A percentile compares a stretch with the other conserved stretches of the same genome.
Evolutionary conservation across 1,284 basidiomycete genomes (phyloP).

Genomic region (Microbotryum scabiosae): DNA sequence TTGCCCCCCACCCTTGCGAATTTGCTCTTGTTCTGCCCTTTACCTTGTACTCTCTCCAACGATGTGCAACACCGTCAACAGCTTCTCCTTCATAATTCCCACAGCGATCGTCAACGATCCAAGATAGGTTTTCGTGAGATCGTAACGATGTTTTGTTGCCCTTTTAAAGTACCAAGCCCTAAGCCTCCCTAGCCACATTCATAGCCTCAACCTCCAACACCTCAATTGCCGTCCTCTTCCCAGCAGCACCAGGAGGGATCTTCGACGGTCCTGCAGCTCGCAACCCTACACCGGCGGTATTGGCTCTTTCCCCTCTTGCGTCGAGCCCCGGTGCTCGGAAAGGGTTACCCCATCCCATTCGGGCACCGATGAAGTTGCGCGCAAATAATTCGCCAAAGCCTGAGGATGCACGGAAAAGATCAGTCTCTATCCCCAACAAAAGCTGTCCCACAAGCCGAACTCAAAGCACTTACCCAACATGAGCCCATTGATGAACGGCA

Average conservation of each 20-base stretch:
- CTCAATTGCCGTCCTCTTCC: conserved; percentile 29
- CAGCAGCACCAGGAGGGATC: conserved; percentile 22
- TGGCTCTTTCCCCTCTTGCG: conserved; percentile 5
- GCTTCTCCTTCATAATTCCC: no score
- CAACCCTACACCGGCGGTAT: conserved; percentile 28
- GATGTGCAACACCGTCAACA: no score
- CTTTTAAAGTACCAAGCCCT: no score
- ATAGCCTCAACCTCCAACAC: conserved; percentile 16
- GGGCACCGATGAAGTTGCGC: conserved; percentile 66
- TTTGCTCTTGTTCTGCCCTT: no score
- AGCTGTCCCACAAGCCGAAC: neutral
- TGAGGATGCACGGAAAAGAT: no score
- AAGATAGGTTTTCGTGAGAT: no score
- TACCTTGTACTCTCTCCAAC: no score
- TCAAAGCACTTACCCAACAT: conserved; percentile 57
- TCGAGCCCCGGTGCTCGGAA: conserved; percentile 6
- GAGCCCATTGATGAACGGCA: conserved; percentile 94
- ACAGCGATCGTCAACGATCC: no score
- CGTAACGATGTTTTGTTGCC: no score
- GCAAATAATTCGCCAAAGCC: conserved; percentile 81
- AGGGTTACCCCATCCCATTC: conserved; percentile 43
- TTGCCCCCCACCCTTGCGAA: no score
- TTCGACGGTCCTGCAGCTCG: conserved; percentile 15
- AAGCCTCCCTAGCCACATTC: neutral
- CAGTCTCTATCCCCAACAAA: no score